Evolutionary conservation across 2,329 filamentous ascomycete genomes (phyloP).

Genomic region (Penicillium decumbens): DNA sequence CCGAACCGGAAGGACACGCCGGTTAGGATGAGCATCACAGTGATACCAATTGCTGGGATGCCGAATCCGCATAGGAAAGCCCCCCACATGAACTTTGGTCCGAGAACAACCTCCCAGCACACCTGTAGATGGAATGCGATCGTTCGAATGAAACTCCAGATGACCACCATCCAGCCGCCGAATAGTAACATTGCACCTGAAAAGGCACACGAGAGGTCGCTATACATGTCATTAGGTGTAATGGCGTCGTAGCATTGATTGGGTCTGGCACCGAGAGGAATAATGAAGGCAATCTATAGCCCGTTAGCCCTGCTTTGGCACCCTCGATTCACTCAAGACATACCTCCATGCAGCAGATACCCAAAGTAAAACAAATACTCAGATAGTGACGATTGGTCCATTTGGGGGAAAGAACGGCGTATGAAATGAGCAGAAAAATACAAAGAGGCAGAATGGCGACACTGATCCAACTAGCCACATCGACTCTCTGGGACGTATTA

Average conservation of each 20-base stretch:
- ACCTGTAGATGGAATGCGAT: conserved; percentile 94
- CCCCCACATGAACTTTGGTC: conserved; percentile 81
- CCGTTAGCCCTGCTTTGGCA: conserved; percentile 9
- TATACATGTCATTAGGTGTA: conserved; percentile 88
- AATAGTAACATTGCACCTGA: conserved; percentile 82
- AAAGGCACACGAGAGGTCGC: conserved; percentile 74
- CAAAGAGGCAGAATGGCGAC: conserved; percentile 68
- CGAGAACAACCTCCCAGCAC: conserved; percentile 91
- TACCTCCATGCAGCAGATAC: conserved; percentile 73
- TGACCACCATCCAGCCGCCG: conserved; percentile 75
- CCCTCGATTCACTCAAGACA: conserved; percentile 10
- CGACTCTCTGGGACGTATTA: conserved; percentile 54
- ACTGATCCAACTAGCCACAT: conserved; percentile 75
- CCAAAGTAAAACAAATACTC: conserved; percentile 77
- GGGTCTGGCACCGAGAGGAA: conserved; percentile 74
- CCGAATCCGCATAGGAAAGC: conserved; percentile 79
- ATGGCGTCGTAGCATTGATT: conserved; percentile 83
- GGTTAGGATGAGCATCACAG: conserved; percentile 73
- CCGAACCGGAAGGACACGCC: conserved; percentile 95
- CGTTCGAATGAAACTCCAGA: conserved; percentile 86
- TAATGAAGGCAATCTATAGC: conserved; percentile 74
- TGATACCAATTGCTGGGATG: conserved; percentile 69
- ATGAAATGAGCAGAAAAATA: conserved; percentile 73
- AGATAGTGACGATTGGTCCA: conserved; percentile 91
- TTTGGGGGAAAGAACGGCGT: conserved; percentile 73